A percentile compares a stretch with the other conserved stretches of the same genome.
Evolutionary conservation across 2,329 filamentous ascomycete species (phyloP).

Genomic region (Fusarium abutilonis): DNA sequence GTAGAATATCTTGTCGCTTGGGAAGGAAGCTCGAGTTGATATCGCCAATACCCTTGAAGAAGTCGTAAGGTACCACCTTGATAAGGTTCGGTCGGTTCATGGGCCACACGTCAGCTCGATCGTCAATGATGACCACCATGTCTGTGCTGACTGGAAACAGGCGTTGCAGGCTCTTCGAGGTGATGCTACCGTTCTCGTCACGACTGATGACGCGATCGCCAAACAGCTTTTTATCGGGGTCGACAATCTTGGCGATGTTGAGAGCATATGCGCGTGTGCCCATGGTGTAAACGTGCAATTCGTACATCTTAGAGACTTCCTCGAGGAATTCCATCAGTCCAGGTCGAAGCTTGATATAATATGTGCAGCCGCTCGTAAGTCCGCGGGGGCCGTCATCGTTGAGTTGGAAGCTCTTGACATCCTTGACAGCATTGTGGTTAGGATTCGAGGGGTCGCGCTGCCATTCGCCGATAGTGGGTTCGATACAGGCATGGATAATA

Average conservation of each 20-base stretch:
- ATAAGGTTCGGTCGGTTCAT: constrained; percentile 91
- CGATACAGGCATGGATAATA: constrained; percentile 97
- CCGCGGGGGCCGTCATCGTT: constrained; percentile 83
- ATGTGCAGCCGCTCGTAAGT: constrained; percentile 79
- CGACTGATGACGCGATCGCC: constrained; percentile 95
- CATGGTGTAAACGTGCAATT: constrained; percentile 99
- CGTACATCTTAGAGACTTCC: constrained; percentile 81
- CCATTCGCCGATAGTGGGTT: constrained; percentile 96
- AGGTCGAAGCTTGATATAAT: constrained; percentile 97
- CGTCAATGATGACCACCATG: constrained; percentile 99
- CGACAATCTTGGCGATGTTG: constrained; percentile 90
- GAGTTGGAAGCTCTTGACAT: constrained; percentile 88
- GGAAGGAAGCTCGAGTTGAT: constrained; percentile 98
- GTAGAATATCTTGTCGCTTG: constrained; percentile 70
- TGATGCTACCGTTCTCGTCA: constrained; percentile 95
- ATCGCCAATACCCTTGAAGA: constrained; percentile 97
- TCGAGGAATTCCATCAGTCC: constrained; percentile 84
- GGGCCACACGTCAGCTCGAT: constrained; percentile 94
- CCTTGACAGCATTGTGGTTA: constrained; percentile 89
- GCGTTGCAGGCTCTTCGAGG: constrained; percentile 87
- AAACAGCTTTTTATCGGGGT: constrained; percentile 88
- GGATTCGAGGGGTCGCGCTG: constrained; percentile 87
- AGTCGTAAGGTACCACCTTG: constrained; percentile 95
- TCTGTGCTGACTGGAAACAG: constrained; percentile 96
- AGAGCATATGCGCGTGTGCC: constrained; percentile 95